Evolutionary conservation across 805 yeast genomes (phyloP), one percentile per base, ranked within the genome.

Genomic region (Diddensiella santjacobensis): DNA sequence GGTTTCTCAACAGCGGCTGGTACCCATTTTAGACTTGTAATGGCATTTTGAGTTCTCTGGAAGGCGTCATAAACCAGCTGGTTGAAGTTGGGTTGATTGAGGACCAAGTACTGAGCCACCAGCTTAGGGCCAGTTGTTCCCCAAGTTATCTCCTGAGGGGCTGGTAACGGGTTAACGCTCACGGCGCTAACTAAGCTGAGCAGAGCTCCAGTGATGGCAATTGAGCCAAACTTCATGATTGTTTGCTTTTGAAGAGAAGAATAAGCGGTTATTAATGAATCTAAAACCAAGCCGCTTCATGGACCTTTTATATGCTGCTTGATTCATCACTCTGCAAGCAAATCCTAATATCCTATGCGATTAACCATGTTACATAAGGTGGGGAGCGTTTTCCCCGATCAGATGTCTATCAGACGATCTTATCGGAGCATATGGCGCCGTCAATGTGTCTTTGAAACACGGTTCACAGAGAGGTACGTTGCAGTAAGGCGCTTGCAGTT

Each of bases 1-100:
- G 55, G 70, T 66, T 22, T 61, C 49, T 26, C 69, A 58, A 63
- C 30, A 3, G 54, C 58, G 3, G 45, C 46, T 4, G 74, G 74
- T 22, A 51, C 52, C 73, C 73, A 71, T 48, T 67, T 58, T 24
- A 63, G 47, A 1, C 54, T 37, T 8, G 48, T 33, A 15, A 69
- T 49, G 0, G 65, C 45, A 11, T 41, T 35, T 44, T 54, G 29
- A 17, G 60, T 49, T 24, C 70, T 52, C 13, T 57, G 48, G 50
- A 64, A 66, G 11, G 67, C 71, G 13, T 52, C 54, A 8, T 24
- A 40, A 8, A 67, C 50, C 22, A 64, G 37, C 8, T 26, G 53
- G 4, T 47, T 41, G 26, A 30, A 51, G 38, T 46, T 39, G 22
- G 46, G 33, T 3, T 53, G 46, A 20, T 51, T 35, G 17, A 51